Percentiles rank a stretch among this genome's conserved stretches.
These are phyloP conservation scores for Pterocarpus macrocarpus DNA, from an alignment of 306 rosid species.

Conservation along the genomic window DNA sequence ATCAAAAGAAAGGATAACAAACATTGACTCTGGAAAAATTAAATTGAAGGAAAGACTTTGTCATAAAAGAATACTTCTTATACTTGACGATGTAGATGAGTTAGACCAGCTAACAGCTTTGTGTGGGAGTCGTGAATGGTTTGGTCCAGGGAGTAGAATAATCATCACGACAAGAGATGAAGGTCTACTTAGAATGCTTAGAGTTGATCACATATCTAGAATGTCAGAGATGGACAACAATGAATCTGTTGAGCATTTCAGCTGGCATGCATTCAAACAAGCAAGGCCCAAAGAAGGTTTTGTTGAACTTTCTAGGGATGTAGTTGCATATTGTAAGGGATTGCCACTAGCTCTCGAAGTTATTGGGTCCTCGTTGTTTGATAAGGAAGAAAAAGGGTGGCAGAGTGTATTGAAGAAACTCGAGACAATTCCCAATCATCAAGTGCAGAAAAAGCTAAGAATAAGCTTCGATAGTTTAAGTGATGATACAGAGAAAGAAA, in stretches of 20 bases:
- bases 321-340: not conserved
- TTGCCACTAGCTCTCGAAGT: constrained; percentile 11
- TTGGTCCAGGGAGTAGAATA: constrained; percentile 1
- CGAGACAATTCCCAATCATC: not conserved
- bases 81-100: constrained; percentile 9
- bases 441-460: constrained; percentile 8
- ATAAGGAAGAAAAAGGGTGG: not conserved
- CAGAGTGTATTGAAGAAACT: not conserved
- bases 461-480: constrained; percentile 5
- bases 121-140: not conserved
- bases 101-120: not conserved
- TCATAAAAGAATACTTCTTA: not conserved
- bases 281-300: not conserved
- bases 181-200: not conserved
- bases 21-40: not conserved
- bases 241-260: constrained; percentile 1
- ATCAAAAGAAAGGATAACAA: not conserved
- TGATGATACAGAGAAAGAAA: not conserved
- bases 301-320: not conserved
- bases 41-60: not conserved
- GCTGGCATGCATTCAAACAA: constrained; percentile 22
- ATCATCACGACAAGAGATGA: not conserved
- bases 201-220: not conserved
- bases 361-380: not conserved
- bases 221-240: not conserved